Evolutionary conservation across 495 filamentous ascomycete genomes (phyloP), one percentile per base, ranked within the genome.

Genomic region (Penicillium canescens): DNA sequence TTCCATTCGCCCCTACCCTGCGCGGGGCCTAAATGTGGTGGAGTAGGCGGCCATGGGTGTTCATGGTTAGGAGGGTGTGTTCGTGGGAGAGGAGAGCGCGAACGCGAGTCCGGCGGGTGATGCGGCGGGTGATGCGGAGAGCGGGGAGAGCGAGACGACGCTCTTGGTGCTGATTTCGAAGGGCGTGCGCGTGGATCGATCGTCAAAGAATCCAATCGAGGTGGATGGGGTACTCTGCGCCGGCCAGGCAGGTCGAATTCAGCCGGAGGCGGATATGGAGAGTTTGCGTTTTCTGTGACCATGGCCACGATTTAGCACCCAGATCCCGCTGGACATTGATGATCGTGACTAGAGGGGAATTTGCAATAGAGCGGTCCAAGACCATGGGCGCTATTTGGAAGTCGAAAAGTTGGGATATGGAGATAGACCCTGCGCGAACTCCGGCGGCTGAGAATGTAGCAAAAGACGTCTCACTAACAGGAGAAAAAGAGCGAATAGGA

Each of bases 281-380:
- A 52, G 52, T 54, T 65, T 65, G 65, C 72, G 74, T 71, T 70
- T 69, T 67, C 71, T 70, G 73, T 78, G 75, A 75, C 75, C 75
- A 78, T 78, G 71, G 75, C 72, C 75, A 77, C 75, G 65, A 66
- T 48, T 46, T 62, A 60, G 62, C 52, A 69, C 62, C 63, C 68
- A 74, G 69, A 63, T 65, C 72, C 59, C 63, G 72, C 63, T 74
- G 71, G 70, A 76, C 75, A 78, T 78, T 78, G 66, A 71, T 74
- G 66, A 62, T 60, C 56, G 34, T 50, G 45, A 41, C 39, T 46
- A 37, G 55, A 46, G 21, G 51, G 14, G 36, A 43, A 23, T 16
- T 39, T 51, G 31, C 39, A 55, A 13, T 11, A 4, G 50, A 23
- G 36, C 14, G 18, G 52, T 21, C 14, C 43, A 41, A 38, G 39